Evolutionary conservation across 2,329 filamentous ascomycete species (phyloP), one percentile per base, ranked within the genome.

Genomic region (Curvularia sp.): DNA sequence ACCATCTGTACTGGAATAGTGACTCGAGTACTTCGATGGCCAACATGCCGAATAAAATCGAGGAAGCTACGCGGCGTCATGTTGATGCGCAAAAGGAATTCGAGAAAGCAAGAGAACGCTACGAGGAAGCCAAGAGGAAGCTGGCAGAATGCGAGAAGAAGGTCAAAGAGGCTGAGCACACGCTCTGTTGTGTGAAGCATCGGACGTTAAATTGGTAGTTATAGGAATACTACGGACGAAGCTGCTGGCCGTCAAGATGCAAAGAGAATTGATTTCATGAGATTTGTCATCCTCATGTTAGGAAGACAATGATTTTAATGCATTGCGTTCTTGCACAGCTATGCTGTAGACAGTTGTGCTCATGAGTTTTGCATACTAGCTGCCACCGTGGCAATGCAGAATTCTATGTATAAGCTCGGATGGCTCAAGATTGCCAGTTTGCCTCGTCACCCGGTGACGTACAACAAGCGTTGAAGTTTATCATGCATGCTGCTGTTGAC

Each of bases 61-160:
- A 68, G 44, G 50, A 60, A 38, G 66, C 63, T 3, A 68, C 64
- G 38, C 55, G 66, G 39, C 51, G 46, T 20, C 64, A 67, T 30
- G 53, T 63, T 15, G 55, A 61, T 30, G 64, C 64, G 7, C 47
- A 57, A 28, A 58, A 43, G 12, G 56, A 66, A 18, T 49, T 39
- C 13, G 54, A 62, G n/a, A 64, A 64, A 18, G 54, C 59, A 15
- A 62, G 57, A 18, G 60, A 59, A 35, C 58, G 63, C 12, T 63
- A 59, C n/a, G 53, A 63, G 39, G 64, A 67, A 24, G 60, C 48
- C 2, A 67, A 63, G 53, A 60, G 61, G 42, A 64, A 66, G 38
- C 59, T 62, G 18, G 61, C 63, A 13, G 61, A 66, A 26, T 65
- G 59, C 5, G 63, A 63, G 47, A 57, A 64, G 53, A 65, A 63